Evolutionary conservation across 352 stramenopile species (phyloP).

Genomic region (Aphanomyces astaci): DNA sequence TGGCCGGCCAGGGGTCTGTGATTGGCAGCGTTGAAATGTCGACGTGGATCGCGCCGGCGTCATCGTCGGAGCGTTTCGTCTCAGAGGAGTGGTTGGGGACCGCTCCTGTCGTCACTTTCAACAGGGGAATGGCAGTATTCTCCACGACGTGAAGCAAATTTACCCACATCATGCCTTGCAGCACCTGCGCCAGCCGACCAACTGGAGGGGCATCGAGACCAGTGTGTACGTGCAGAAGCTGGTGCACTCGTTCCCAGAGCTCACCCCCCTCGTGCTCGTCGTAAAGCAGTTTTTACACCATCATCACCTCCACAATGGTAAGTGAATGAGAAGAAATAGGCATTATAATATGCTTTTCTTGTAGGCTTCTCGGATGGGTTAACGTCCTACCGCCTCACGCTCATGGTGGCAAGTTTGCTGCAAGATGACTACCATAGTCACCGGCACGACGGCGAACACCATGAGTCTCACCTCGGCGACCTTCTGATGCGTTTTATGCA

Average conservation of each 20-base stretch:
- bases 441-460: neutral
- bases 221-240: neutral
- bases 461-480: neutral
- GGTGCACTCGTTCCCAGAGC: neutral
- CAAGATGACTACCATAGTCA: neutral
- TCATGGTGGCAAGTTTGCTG: neutral
- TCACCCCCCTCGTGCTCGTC: conserved; percentile 5
- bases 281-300: neutral
- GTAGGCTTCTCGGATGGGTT: neutral
- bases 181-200: too few relatives aligned
- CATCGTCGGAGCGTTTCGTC: too few relatives aligned
- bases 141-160: too few relatives aligned
- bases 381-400: neutral
- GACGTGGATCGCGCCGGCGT: too few relatives aligned
- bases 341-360: neutral
- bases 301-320: neutral
- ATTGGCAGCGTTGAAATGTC: too few relatives aligned
- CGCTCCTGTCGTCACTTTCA: too few relatives aligned
- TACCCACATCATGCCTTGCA: too few relatives aligned
- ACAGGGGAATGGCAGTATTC: too few relatives aligned
- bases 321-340: neutral
- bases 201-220: neutral
- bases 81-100: too few relatives aligned
- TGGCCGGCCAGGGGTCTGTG: too few relatives aligned
- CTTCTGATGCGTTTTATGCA: neutral